phyloP scores from a whole-genome alignment of 169 alveolate species.

The Theileria parva region DNA sequence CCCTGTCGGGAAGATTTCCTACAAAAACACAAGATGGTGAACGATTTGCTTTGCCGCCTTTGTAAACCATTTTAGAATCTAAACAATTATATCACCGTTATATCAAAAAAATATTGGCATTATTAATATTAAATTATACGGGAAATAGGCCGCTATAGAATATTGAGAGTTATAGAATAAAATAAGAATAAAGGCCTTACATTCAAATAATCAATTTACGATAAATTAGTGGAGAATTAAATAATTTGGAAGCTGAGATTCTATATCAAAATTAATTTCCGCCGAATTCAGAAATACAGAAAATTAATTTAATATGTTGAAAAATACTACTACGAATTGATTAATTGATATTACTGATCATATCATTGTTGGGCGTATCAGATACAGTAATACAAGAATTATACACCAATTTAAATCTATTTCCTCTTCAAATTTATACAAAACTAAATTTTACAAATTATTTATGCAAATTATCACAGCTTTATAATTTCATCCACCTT shows the following conservation, averaged over 20 bases:
- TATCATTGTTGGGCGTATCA: not conserved
- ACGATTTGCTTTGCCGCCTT: constrained; percentile 61
- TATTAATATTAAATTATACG: not conserved
- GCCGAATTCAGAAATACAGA: not conserved
- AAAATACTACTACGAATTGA: not conserved
- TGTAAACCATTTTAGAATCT: constrained; percentile 60
- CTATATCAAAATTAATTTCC: constrained; percentile 1
- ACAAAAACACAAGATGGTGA: constrained; percentile 69
- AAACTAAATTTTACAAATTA: too few species aligned
- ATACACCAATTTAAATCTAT: too few species aligned
- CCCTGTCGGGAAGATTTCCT: constrained; percentile 73
- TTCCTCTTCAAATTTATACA: too few species aligned
- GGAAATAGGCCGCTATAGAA: not conserved
- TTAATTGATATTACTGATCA: not conserved
- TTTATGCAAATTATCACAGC: too few species aligned
- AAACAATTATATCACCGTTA: not conserved
- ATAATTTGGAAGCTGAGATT: not conserved
- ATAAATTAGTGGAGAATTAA: not conserved
- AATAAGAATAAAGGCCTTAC: not conserved
- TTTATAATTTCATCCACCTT: too few species aligned
- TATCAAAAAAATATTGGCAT: not conserved
- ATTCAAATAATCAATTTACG: not conserved
- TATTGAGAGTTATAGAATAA: not conserved
- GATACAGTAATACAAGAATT: too few species aligned
- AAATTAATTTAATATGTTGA: not conserved